Conservation (phyloP, 306 rosid species). For the Fagus crenata region DNA sequence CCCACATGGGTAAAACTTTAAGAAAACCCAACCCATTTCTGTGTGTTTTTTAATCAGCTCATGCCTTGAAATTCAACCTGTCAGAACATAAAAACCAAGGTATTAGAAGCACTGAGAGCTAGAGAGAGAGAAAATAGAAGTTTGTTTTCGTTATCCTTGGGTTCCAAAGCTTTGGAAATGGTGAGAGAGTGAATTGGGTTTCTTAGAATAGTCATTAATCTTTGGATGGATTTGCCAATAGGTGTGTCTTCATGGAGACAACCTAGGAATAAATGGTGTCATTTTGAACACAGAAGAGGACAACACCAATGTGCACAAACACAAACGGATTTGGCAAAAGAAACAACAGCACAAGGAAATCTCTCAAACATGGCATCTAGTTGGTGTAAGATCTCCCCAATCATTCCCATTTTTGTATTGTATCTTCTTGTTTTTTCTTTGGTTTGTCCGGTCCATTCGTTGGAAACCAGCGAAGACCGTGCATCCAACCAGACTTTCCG, state of each 20-base stretch:
- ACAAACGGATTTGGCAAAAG: constrained; percentile 30
- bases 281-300: constrained; percentile 42
- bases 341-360: constrained; percentile 32
- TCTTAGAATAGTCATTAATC: constrained; percentile 41
- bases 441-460: constrained; percentile 52
- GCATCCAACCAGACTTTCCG: constrained; percentile 54
- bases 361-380: constrained; percentile 68
- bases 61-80: constrained; percentile 43
- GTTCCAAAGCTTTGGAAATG: constrained; percentile 56
- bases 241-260: constrained; percentile 42
- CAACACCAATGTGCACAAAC: constrained; percentile 51
- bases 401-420: constrained; percentile 51
- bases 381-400: constrained; percentile 50
- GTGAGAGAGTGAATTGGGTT: constrained; percentile 43
- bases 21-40: constrained; percentile 39
- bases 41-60: constrained; percentile 41
- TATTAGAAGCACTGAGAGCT: constrained; percentile 23
- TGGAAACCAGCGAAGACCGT: constrained; percentile 26
- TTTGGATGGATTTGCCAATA: constrained; percentile 42
- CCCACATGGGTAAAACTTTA: constrained; percentile 69
- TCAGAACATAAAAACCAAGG: constrained; percentile 47
- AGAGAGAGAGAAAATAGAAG: constrained; percentile 36
- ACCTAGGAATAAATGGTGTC: constrained; percentile 38
- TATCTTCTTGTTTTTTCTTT: constrained; percentile 55
- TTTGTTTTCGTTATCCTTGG: constrained; percentile 22